Evolutionary conservation across 2,329 filamentous ascomycete species (phyloP), one percentile per base, ranked within the genome.

Genomic region (Trichoderma sp.): DNA sequence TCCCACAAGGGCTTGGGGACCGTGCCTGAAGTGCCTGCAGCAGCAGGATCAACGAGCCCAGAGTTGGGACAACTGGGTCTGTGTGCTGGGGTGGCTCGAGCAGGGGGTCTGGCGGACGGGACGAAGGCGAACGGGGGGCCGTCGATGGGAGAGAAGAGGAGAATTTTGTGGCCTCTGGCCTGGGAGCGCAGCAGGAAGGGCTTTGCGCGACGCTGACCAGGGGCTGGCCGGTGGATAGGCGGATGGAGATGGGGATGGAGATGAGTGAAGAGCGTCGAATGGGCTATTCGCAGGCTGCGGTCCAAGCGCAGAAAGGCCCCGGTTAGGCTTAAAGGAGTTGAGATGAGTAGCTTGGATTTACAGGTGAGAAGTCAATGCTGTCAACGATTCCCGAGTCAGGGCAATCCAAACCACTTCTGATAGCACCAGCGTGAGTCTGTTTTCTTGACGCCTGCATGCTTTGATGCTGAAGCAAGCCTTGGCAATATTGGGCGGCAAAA

Each of bases 1-100:
- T 67, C 63, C 63, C 40, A 40, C 62, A 55, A 67, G 62, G 68
- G 68, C 52, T 67, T 65, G 56, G 62, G 47, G 52, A 55, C 67
- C 60, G 67, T 64, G 55, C 62, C 68, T 70, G 43, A 59, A 67
- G 68, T 70, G 68, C 68, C 68, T 67, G 68, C 67, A 69, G 67
- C 52, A 59, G 59, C 43, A 53, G 59, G 60, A 69, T 69, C 52
- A 69, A 69, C 67, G 53, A 62, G 40, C 43, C 52, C 40, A 35
- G 40, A 59, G 33, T 61, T 61, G 56, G 52, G 62, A 66, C 21
- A 53, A 31, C 52, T n/a, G 62, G 62, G 62, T 31, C 31, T 66
- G 62, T 31, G 31, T 14, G 62, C 63, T 37, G 63, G 63, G 63
- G 63, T 67, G 37, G 63, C 21, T 58, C 14, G 55, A 59, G 63